phyloP scores from a whole-genome alignment of 345 rosid species.

The Citrus glauca region DNA sequence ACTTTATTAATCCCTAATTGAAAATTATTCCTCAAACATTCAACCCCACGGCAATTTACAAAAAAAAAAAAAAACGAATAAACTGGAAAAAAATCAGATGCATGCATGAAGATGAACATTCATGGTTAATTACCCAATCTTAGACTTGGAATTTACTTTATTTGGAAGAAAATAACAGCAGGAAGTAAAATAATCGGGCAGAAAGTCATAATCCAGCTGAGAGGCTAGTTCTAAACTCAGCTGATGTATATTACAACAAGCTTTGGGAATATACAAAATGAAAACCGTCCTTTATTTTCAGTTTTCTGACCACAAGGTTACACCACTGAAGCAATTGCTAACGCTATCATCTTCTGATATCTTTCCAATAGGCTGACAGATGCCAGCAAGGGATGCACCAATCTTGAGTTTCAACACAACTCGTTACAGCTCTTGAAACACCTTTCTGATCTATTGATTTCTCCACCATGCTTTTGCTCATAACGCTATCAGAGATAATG shows the following conservation, averaged over 20 bases:
- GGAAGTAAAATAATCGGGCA: not conserved
- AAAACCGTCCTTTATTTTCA: not conserved
- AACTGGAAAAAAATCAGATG: not conserved
- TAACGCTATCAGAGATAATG: not conserved
- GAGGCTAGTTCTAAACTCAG: not conserved
- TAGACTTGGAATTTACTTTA: not conserved
- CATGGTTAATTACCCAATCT: not conserved
- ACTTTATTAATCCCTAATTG: too few relatives aligned
- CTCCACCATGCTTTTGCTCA: not conserved
- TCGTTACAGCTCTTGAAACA: not conserved
- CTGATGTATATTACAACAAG: not conserved
- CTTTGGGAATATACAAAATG: conserved; percentile 3
- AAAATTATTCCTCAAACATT: too few relatives aligned
- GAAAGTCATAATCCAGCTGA: not conserved
- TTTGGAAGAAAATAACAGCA: not conserved
- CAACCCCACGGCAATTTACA: too few relatives aligned
- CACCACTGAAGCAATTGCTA: not conserved
- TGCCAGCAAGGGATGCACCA: not conserved
- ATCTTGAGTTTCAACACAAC: not conserved
- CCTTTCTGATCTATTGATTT: not conserved
- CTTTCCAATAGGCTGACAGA: not conserved
- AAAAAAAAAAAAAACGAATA: too few relatives aligned
- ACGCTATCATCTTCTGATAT: not conserved
- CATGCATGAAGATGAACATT: not conserved
- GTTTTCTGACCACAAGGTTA: not conserved